Conservation (phyloP, 116 monocot species). For the Phalaenopsis hybrid region DNA sequence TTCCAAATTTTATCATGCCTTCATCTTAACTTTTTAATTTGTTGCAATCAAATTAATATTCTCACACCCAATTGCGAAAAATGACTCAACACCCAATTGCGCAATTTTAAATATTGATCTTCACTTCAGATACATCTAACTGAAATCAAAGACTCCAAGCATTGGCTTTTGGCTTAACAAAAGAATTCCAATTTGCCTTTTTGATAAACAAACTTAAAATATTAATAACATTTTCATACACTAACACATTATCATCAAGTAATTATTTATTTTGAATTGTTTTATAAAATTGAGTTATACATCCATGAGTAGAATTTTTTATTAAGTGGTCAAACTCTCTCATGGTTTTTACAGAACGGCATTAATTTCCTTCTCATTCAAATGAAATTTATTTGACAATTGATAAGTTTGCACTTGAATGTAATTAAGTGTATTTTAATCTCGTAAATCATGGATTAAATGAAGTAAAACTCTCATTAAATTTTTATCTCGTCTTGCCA, state of each 20-base stretch:
- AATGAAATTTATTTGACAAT: neutral
- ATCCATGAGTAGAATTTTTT: neutral
- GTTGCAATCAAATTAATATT: too few relatives aligned
- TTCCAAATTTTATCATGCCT: too few relatives aligned
- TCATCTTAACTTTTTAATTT: too few relatives aligned
- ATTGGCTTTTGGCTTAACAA: neutral
- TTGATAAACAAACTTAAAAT: neutral
- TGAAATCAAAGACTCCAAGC: too few relatives aligned
- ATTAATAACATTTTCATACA: neutral
- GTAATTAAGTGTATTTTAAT: neutral
- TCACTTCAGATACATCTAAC: too few relatives aligned
- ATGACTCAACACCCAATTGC: too few relatives aligned
- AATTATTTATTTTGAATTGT: neutral
- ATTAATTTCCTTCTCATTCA: neutral
- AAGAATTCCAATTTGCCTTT: neutral
- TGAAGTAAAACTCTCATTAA: neutral
- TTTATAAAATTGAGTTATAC: neutral
- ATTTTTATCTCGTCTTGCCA: neutral
- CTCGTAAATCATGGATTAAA: neutral
- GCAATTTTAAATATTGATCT: too few relatives aligned
- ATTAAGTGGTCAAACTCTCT: neutral
- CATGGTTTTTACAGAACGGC: neutral
- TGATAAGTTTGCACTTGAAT: neutral
- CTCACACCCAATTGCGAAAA: too few relatives aligned
- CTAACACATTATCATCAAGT: neutral